Conservation (phyloP, 805 yeast species). For the Saturnispora quitensis region DNA sequence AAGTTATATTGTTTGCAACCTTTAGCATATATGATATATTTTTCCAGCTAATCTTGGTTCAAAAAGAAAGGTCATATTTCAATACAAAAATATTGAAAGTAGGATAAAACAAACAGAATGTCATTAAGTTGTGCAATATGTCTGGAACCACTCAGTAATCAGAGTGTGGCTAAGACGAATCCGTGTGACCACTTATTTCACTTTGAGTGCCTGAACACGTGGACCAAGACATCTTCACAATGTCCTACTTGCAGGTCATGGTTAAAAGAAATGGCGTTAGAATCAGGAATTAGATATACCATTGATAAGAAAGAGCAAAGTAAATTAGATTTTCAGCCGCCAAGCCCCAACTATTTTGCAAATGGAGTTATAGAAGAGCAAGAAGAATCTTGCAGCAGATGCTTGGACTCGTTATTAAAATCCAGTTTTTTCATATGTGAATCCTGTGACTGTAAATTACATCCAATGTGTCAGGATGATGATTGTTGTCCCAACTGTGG, state of each 20-base stretch:
- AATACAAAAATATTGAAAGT: no score
- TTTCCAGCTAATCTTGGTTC: no score
- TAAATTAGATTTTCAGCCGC: constrained; percentile 4
- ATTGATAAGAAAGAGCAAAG: constrained; percentile 1
- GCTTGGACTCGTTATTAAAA: constrained; percentile 16
- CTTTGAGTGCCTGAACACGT: constrained; percentile 27
- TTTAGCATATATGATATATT: no score
- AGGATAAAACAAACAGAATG: neutral
- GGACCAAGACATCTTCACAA: constrained; percentile 29
- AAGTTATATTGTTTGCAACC: no score
- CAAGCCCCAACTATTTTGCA: constrained; percentile 6
- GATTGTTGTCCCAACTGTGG: constrained; percentile 32
- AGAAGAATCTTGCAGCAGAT: constrained; percentile 6
- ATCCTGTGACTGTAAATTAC: constrained; percentile 27
- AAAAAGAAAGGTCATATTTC: no score
- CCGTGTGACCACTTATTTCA: constrained; percentile 30
- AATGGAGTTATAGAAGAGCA: constrained; percentile 1
- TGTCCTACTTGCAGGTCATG: constrained; percentile 20
- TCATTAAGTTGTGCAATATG: constrained; percentile 25
- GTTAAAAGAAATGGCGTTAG: constrained; percentile 2
- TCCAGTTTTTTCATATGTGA: constrained; percentile 24
- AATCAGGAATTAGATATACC: neutral
- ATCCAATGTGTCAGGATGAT: constrained; percentile 21
- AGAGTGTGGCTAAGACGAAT: constrained; percentile 20
- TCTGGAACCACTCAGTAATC: constrained; percentile 19